These are phyloP conservation scores for Phytophthora constricta DNA, from an alignment of 352 stramenopile genomes.

Conservation along the genomic window DNA sequence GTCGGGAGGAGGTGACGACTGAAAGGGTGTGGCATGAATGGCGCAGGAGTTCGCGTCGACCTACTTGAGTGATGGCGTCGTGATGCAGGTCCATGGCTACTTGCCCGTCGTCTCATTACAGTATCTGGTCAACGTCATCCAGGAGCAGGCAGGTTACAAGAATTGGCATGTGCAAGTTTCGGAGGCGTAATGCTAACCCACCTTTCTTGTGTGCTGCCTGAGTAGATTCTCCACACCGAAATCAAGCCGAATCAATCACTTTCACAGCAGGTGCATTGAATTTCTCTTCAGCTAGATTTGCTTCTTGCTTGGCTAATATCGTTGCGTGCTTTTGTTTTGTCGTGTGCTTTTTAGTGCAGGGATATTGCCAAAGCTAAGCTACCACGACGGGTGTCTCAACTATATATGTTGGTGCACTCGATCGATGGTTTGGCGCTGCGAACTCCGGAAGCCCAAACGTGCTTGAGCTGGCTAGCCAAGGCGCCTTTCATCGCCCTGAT, in stretches of 20 bases:
- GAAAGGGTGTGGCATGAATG: not conserved
- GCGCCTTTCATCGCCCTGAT: constrained; percentile 50
- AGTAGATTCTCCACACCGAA: constrained; percentile 29
- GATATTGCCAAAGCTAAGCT: constrained; percentile 35
- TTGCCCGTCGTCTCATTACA: constrained; percentile 56
- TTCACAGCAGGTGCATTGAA: constrained; percentile 33
- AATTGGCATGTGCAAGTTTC: not conserved
- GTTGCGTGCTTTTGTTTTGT: constrained; percentile 3
- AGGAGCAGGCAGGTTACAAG: constrained; percentile 34
- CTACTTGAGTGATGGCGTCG: constrained; percentile 39
- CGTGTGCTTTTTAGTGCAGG: constrained; percentile 28
- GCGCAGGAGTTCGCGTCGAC: constrained; percentile 48
- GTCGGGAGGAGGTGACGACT: not conserved
- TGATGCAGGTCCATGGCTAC: constrained; percentile 67
- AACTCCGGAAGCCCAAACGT: constrained; percentile 53
- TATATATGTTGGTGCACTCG: constrained; percentile 62
- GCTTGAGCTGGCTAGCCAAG: constrained; percentile 56
- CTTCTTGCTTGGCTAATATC: no score
- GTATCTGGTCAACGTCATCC: constrained; percentile 45
- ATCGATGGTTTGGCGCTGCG: constrained; percentile 59
- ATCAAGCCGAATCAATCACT: constrained; percentile 41
- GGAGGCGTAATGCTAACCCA: not conserved
- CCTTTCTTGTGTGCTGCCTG: not conserved
- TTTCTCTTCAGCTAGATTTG: not conserved
- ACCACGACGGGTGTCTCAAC: constrained; percentile 15